Conservation (phyloP, 2,329 filamentous ascomycete species). For the Fusarium agapanthi region DNA sequence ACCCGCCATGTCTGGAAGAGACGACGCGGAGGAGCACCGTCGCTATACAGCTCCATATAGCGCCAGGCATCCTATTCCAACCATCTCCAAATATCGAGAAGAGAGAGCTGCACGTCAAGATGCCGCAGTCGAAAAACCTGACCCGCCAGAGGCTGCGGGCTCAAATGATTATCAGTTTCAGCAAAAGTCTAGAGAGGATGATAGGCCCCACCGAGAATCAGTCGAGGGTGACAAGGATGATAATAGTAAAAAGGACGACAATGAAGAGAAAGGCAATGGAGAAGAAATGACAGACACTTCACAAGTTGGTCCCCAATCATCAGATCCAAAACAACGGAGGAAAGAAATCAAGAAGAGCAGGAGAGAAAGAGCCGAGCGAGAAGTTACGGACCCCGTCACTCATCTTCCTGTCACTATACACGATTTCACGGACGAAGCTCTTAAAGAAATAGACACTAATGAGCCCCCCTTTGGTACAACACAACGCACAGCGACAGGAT, state of each 20-base stretch:
- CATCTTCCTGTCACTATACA: slow-evolving; percentile 74
- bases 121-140: slow-evolving; percentile 48
- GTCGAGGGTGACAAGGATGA: slow-evolving; percentile 19
- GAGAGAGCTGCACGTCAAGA: slow-evolving; percentile 56
- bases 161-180: slow-evolving; percentile 19
- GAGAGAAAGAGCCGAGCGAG: slow-evolving; percentile 58
- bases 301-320: slow-evolving; percentile 46
- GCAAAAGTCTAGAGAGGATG: slow-evolving; percentile 23
- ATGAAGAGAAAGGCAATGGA: slow-evolving; percentile 15
- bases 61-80: slow-evolving; percentile 56
- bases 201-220: slow-evolving; percentile 10
- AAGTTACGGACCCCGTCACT: slow-evolving; percentile 78
- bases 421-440: slow-evolving; percentile 71
- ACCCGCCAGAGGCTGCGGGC: background rate
- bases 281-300: slow-evolving; percentile 47
- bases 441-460: slow-evolving; percentile 51
- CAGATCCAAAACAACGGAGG: slow-evolving; percentile 57
- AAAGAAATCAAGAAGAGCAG: slow-evolving; percentile 58
- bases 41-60: slow-evolving; percentile 54
- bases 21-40: slow-evolving; percentile 50
- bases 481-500: slow-evolving; percentile 51
- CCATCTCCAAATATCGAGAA: slow-evolving; percentile 58
- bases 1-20: slow-evolving; percentile 47
- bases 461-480: slow-evolving; percentile 47
- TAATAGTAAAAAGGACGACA: background rate